These are phyloP conservation scores for Pythium phragmitis DNA, from an alignment of 352 stramenopile genomes.

Conservation along the genomic window DNA sequence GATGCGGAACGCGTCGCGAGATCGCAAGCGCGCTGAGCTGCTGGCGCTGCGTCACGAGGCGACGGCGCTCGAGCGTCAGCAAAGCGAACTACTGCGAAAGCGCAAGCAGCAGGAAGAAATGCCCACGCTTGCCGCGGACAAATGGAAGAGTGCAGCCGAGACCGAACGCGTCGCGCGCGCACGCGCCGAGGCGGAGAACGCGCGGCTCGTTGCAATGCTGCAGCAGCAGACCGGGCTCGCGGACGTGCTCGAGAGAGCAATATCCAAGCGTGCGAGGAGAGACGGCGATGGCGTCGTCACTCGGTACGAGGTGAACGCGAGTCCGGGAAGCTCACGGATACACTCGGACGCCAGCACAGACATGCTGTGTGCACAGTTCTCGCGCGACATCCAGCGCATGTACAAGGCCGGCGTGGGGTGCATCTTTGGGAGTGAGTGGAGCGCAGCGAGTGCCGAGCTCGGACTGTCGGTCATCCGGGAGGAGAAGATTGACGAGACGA, in stretches of 20 bases:
- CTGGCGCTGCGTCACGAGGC: slow-evolving; percentile 4
- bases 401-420: slow-evolving; percentile 3
- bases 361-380: slow-evolving; percentile 12
- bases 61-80: slow-evolving; percentile 11
- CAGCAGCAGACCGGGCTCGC: slow-evolving; percentile 8
- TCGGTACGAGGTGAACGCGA: too few species aligned
- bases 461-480: background rate
- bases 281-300: background rate
- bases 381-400: slow-evolving; percentile 14
- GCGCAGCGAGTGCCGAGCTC: background rate
- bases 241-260: background rate
- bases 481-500: background rate
- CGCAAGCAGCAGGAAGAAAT: slow-evolving; percentile 4
- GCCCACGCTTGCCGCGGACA: background rate
- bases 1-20: slow-evolving; percentile 16
- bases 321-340: background rate
- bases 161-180: background rate
- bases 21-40: slow-evolving; percentile 14
- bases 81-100: slow-evolving; percentile 6
- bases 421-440: slow-evolving; percentile 8
- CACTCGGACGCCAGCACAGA: slow-evolving; percentile 1
- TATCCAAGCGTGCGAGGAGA: slow-evolving; percentile 7
- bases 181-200: slow-evolving; percentile 12
- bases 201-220: slow-evolving; percentile 10
- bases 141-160: slow-evolving; percentile 7